Base-by-base conservation (phyloP, 2,329 filamentous ascomycete species). In the Alternaria dauci region DNA sequence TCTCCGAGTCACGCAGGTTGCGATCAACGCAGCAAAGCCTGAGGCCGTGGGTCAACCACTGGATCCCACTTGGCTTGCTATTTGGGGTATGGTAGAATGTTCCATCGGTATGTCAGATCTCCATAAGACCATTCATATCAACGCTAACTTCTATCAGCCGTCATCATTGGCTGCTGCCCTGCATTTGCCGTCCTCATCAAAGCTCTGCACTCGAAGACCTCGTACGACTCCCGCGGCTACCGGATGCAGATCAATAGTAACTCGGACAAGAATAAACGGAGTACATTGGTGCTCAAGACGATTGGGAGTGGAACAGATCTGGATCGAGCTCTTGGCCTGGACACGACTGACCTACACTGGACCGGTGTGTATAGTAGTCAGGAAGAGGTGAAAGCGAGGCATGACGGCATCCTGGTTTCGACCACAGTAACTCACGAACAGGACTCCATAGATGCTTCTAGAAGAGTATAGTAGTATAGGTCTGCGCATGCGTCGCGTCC, bases 81-180 rank as follows among this genome's bases (percentile, higher is more conserved):
- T 78, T 5, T 78, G 75, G 75, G 75, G 68, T 8, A 72, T 73
- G 16, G 72, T 78, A 25, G 75, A 79, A 52, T 68, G 69, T 8
- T 67, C 72, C 20, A 76, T 78, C 28, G 67, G 69, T 65, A 58
- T 23, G 61, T 43, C 16, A 14, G 9, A 11, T n/a, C 23, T 18
- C 18, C 5, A 32, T 8, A 11, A 12, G 8, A 14, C 25, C 16
- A 28, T 28, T 30, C 36, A 30, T 16, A 16, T 18, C 16, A 34
- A 47, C 8, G n/a, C 56, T 59, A n/a, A 62, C 32, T 14, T 11
- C 28, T 16, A 30, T 36, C 32, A 36, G 32, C 32, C 32, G 32
- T 36, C 14, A 16, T 16, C 14, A 36, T 36, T 36, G 14, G 32
- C 11, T 68, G 63, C 59, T 58, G 55, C 47, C 67, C 63, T 4